A percentile compares a stretch with the other conserved stretches of the same genome.
Conservation (phyloP, 129 eudicot genomes). For the Chrysanthemum seticuspe region DNA sequence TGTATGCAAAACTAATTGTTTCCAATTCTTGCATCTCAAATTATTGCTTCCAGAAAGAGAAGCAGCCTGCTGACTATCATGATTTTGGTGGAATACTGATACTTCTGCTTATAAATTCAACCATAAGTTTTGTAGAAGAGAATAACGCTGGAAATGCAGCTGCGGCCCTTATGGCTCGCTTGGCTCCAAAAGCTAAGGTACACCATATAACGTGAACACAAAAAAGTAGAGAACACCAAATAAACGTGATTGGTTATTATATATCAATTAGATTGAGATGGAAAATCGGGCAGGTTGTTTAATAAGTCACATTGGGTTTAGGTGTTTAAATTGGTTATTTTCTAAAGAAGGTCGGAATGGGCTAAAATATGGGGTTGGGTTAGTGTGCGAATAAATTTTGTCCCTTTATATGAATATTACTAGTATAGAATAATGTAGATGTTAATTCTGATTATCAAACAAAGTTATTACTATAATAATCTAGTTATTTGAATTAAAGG, state of each 20-base stretch:
- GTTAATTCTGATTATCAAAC: too few species aligned
- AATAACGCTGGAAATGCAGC: conserved; percentile 63
- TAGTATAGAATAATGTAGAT: too few species aligned
- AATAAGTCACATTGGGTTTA: too few species aligned
- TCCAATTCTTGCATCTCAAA: conserved; percentile 8
- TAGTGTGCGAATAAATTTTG: too few species aligned
- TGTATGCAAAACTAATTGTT: not conserved
- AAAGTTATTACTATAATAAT: too few species aligned
- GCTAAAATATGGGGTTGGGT: too few species aligned
- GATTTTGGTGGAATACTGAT: conserved; percentile 46
- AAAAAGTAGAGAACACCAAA: conserved; percentile 1
- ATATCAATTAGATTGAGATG: too few species aligned
- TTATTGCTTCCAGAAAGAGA: conserved; percentile 20
- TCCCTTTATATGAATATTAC: too few species aligned
- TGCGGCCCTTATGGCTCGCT: conserved; percentile 60
- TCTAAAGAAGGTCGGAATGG: too few species aligned
- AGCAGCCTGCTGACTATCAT: conserved; percentile 31
- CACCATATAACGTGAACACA: not conserved
- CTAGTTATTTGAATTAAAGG: not conserved
- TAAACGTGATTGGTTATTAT: conserved; percentile 3
- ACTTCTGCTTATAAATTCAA: conserved; percentile 49
- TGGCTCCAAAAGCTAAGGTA: conserved; percentile 63
- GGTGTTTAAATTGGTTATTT: too few species aligned
- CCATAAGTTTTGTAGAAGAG: conserved; percentile 57
- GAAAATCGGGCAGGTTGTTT: too few species aligned